Evolutionary conservation across 192 early-diverging fungal species (phyloP).

Genomic region (Linderina pennispora): DNA sequence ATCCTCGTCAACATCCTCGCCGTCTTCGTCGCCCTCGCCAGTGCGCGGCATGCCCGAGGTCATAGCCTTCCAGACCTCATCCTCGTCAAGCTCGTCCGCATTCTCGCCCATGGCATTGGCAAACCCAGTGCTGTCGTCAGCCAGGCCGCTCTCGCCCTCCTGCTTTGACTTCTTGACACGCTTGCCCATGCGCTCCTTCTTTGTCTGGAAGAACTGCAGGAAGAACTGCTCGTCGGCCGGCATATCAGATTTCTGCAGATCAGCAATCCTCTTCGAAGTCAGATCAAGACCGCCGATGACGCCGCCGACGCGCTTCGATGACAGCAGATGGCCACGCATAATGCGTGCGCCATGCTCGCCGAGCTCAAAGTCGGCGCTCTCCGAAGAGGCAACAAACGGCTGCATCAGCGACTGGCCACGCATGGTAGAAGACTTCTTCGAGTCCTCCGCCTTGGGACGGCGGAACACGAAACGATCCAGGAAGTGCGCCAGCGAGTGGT

Average conservation of each 20-base stretch:
- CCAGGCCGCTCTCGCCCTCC: slow-evolving; percentile 30
- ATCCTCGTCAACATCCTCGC: slow-evolving; percentile 47
- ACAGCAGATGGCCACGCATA: slow-evolving; percentile 47
- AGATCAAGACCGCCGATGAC: slow-evolving; percentile 46
- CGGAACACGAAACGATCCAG: slow-evolving; percentile 94
- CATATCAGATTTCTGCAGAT: slow-evolving; percentile 26
- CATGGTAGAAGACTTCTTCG: slow-evolving; percentile 43
- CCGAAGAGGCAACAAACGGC: slow-evolving; percentile 49
- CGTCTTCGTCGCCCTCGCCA: slow-evolving; percentile 50
- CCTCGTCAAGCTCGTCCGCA: slow-evolving; percentile 60
- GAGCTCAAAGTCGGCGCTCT: slow-evolving; percentile 5
- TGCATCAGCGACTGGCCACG: slow-evolving; percentile 46
- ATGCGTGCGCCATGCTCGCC: slow-evolving; percentile 13
- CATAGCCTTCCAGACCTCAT: slow-evolving; percentile 90
- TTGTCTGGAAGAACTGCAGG: slow-evolving; percentile 39
- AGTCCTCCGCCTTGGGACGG: slow-evolving; percentile 78
- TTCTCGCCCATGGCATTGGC: slow-evolving; percentile 34
- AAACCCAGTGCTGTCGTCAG: slow-evolving; percentile 43
- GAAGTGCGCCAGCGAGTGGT: slow-evolving; percentile 88
- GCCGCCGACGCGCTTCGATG: slow-evolving; percentile 64
- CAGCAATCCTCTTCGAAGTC: slow-evolving; percentile 24
- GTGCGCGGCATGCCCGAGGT: slow-evolving; percentile 53
- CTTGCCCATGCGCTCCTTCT: slow-evolving; percentile 26
- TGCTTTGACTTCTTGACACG: slow-evolving; percentile 42
- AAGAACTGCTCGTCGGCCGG: slow-evolving; percentile 35